Evolutionary conservation across 1,284 basidiomycete species (phyloP), one percentile per base, ranked within the genome.

Genomic region (Chiua sp.): DNA sequence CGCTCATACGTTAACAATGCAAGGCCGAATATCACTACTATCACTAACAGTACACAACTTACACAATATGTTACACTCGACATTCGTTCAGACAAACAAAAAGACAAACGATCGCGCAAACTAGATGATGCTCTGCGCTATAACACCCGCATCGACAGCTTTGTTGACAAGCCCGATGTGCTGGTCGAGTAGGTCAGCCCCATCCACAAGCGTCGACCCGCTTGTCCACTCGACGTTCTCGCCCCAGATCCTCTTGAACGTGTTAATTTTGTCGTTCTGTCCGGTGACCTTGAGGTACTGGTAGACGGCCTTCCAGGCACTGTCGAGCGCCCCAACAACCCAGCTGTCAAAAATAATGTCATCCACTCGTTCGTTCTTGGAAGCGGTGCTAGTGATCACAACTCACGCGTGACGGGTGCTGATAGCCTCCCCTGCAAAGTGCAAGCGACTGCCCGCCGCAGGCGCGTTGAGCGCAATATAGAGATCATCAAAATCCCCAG

Each of bases 291-390:
- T 57, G 35, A 73, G 63, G 44, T 72, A 73, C 32, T 63, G 57
- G 13, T 62, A 57, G 7, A 70, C 68, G 2, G 69, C 69, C 28
- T 60, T 62, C 71, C 68, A 72, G 11, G 69, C 56, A n/a, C 67
- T 69, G 26, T 71, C 65, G 15, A 69, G 60, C 4, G 67, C 69
- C 16, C 67, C 67, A 26, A 70, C 69, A 2, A 69, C 57, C 69
- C 69, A 71, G 51, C 62, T 65, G 23, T 13, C 12, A 2, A n/a
- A n/a, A 3, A 56, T 23, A n/a, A 12, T 18, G 16, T 20, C 5
- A 39, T 8, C n/a, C 4, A 22, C 23, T 22, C 3, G 16, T 11
- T 12, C 23, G 15, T 18, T 20, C 10, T 16, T 37, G 12, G 5
- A 8, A 2, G 26, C 5, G 26, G 26, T 26, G 26, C 26, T 26